Conservation (phyloP, 1,284 basidiomycete species). For the Ustilago nuda region DNA sequence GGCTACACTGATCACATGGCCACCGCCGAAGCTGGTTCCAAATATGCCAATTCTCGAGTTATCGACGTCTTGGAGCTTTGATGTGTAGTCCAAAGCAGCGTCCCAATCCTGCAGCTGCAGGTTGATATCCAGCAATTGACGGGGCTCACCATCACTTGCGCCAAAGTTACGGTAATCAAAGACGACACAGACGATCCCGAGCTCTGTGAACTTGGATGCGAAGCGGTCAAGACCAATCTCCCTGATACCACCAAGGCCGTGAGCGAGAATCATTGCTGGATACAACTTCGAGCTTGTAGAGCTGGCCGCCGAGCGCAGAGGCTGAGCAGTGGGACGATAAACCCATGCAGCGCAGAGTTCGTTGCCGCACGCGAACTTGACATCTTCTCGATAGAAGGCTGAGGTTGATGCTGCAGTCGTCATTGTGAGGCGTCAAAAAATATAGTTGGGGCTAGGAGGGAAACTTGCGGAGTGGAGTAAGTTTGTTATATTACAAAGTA, state of each 20-base stretch:
- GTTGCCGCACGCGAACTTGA: constrained; percentile 33
- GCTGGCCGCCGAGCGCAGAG: not conserved
- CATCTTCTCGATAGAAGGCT: constrained; percentile 35
- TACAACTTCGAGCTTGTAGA: not conserved
- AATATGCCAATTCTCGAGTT: constrained; percentile 52
- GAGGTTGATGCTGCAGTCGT: constrained; percentile 18
- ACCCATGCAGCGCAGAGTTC: constrained; percentile 51
- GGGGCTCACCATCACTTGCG: constrained; percentile 40
- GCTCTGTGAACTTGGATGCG: constrained; percentile 35
- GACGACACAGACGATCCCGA: constrained; percentile 50
- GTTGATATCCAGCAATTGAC: constrained; percentile 50
- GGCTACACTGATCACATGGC: constrained; percentile 56
- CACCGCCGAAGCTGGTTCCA: constrained; percentile 61
- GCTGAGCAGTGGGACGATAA: constrained; percentile 29
- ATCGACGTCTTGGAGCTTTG: constrained; percentile 44
- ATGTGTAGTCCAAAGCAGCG: constrained; percentile 38
- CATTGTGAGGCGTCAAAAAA: constrained; percentile 6
- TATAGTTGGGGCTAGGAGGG: not conserved
- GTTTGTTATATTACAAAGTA: not conserved
- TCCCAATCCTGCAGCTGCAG: constrained; percentile 58
- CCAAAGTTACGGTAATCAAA: constrained; percentile 63
- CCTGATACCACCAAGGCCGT: constrained; percentile 54
- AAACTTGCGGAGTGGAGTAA: too few relatives aligned
- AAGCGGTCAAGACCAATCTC: constrained; percentile 57
- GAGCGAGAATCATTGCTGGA: constrained; percentile 52